Base-by-base conservation (phyloP, 2,329 filamentous ascomycete genomes). In the Dendrostoma leiphaemia region DNA sequence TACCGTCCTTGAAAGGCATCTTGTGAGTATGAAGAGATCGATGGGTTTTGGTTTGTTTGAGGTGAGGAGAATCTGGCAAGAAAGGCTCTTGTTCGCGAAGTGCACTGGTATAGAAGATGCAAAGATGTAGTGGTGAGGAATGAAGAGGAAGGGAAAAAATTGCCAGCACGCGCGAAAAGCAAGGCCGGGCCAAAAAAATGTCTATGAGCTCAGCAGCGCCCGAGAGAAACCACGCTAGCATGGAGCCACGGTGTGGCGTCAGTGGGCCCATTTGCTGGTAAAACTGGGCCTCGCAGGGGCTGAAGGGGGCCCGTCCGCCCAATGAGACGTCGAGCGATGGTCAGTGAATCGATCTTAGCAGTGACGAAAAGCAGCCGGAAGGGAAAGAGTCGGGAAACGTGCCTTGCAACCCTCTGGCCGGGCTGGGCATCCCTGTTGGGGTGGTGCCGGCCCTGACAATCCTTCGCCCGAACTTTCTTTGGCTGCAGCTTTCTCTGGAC, bases 1-100 rank as follows among this genome's bases (percentile, higher is more conserved):
- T 71, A 73, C 71, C 71, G 50, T 66, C 61, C 57, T 67, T 66
- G 69, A 71, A 71, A 62, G 59, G 59, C 71, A 73, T 73, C 51
- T 66, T 72, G 67, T 41, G 50, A 54, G 57, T 61, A 57, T 59
- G 56, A 48, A 50, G 54, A 57, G 53, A 35, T 51, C 44, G 32
- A 49, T 55, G 56, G 23, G 34, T 17, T 47, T 10, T 51, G 43
- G 29, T 28, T 23, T 38, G 35, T 28, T 26, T 34, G 13, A 24
- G 37, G 35, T 40, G n/a, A 34, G 17, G 28, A 53, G 49, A 56
- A 29, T 51, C 47, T 44, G 46, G 31, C 24, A 24, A 43, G 35
- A 48, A 45, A 46, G 26, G 43, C 44, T 26, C 21, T 28, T 9
- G 37, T 28, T 46, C 32, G 24, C 38, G 28, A 15, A n/a, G 12